These are phyloP conservation scores for Saturnispora serradocipensis DNA, from an alignment of 805 yeast genomes.

Conservation along the genomic window DNA sequence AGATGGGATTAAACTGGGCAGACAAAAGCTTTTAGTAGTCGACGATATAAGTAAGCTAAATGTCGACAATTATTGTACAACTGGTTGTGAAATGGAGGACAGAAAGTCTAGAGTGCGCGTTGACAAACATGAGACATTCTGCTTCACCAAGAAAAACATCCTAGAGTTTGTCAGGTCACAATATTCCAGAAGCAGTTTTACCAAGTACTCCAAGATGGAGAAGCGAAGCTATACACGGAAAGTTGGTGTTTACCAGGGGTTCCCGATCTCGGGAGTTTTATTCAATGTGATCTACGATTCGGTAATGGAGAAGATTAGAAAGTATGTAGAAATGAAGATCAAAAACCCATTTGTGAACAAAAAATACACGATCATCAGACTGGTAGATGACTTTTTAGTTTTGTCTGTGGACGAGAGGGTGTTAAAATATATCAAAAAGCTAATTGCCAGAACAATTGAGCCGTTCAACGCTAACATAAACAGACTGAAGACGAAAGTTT, in stretches of 20 bases:
- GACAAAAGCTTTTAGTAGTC: constrained; percentile 4
- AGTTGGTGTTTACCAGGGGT: constrained; percentile 79
- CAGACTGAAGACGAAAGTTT: constrained; percentile 29
- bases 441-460: constrained; percentile 30
- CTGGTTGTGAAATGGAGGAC: background rate
- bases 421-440: constrained; percentile 24
- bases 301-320: constrained; percentile 32
- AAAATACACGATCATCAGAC: constrained; percentile 39
- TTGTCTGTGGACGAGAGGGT: constrained; percentile 36
- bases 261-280: constrained; percentile 61
- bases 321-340: constrained; percentile 12
- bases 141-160: constrained; percentile 35
- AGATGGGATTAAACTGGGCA: background rate
- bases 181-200: constrained; percentile 40
- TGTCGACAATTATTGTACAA: background rate
- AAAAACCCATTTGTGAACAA: background rate
- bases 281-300: constrained; percentile 68
- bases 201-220: constrained; percentile 20
- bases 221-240: constrained; percentile 36
- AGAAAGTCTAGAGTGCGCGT: background rate
- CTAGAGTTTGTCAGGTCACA: constrained; percentile 41
- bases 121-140: constrained; percentile 14
- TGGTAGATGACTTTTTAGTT: constrained; percentile 83
- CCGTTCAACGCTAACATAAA: constrained; percentile 36
- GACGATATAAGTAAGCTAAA: constrained; percentile 11